Evolutionary conservation across 495 filamentous ascomycete genomes (phyloP).

Genomic region (Penicillium paxilli): DNA sequence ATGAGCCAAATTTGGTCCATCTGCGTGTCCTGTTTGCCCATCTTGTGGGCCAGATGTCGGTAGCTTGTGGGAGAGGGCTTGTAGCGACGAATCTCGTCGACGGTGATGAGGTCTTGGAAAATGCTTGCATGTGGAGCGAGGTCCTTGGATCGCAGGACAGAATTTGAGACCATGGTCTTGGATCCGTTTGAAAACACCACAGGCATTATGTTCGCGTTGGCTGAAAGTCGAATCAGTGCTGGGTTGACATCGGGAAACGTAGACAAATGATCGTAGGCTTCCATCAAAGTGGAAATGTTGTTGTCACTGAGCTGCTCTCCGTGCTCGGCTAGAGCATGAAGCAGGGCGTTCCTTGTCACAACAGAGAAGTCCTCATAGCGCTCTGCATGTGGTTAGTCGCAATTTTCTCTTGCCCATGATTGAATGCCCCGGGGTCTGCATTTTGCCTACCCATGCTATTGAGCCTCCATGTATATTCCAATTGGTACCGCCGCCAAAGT

Average conservation of each 20-base stretch:
- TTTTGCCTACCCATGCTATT: constrained; percentile 70
- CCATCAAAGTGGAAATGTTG: constrained; percentile 53
- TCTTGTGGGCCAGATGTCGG: constrained; percentile 53
- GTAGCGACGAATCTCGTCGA: constrained; percentile 59
- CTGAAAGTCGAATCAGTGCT: constrained; percentile 46
- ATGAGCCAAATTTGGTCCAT: constrained; percentile 67
- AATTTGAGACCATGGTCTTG: constrained; percentile 60
- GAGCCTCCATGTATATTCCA: constrained; percentile 82
- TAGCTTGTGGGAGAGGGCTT: constrained; percentile 73
- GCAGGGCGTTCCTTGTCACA: constrained; percentile 64
- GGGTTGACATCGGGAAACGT: constrained; percentile 68
- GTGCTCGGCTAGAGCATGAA: constrained; percentile 62
- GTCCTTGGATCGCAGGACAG: constrained; percentile 55
- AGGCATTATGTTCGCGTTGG: constrained; percentile 41
- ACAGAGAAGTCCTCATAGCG: constrained; percentile 63
- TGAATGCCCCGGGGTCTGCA: neutral
- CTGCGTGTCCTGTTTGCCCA: constrained; percentile 45
- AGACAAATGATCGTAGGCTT: constrained; percentile 66
- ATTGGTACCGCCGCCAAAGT: constrained; percentile 61
- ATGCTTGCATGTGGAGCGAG: constrained; percentile 48
- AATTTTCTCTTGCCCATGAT: no score
- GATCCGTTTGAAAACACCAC: constrained; percentile 80
- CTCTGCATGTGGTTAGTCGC: constrained; percentile 33
- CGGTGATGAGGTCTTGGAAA: constrained; percentile 61
- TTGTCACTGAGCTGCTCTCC: constrained; percentile 39